A percentile compares a stretch with the other conserved stretches of the same genome.
These are phyloP conservation scores for Jackrogersella minutella DNA, from an alignment of 495 filamentous ascomycete genomes.

Conservation along the genomic window DNA sequence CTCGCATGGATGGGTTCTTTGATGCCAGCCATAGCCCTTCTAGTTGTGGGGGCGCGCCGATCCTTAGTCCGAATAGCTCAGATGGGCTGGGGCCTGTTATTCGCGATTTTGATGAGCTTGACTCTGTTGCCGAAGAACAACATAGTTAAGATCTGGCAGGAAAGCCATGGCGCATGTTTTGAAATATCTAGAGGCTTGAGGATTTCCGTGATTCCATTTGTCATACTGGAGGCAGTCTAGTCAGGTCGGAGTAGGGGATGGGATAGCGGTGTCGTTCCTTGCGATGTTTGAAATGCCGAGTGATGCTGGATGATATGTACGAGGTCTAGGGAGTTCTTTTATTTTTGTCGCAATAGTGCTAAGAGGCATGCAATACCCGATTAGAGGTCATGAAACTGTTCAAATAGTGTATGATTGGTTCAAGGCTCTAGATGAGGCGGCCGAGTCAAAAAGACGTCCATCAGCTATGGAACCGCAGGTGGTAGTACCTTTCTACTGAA, in stretches of 20 bases:
- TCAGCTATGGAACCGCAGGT: not conserved
- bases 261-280: not conserved
- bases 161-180: not conserved
- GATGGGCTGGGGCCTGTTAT: slow-evolving; percentile 51
- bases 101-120: slow-evolving; percentile 56
- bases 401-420: slow-evolving; percentile 6
- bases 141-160: not conserved
- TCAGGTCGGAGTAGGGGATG: not conserved
- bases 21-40: slow-evolving; percentile 43
- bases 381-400: slow-evolving; percentile 21
- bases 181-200: not conserved
- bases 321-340: not conserved
- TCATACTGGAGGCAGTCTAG: not conserved
- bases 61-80: slow-evolving; percentile 29
- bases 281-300: not conserved
- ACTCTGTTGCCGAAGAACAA: slow-evolving; percentile 39
- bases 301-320: slow-evolving; percentile 13
- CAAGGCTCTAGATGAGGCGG: not conserved
- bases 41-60: slow-evolving; percentile 27
- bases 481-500: too few species aligned
- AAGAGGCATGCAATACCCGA: slow-evolving; percentile 16
- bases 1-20: slow-evolving; percentile 37
- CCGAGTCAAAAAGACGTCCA: not conserved
- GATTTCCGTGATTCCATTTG: not conserved
- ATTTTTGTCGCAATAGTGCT: not conserved